Evolutionary conservation across 108 stramenopile species (phyloP).

Genomic region (Conticribra weissflogii): DNA sequence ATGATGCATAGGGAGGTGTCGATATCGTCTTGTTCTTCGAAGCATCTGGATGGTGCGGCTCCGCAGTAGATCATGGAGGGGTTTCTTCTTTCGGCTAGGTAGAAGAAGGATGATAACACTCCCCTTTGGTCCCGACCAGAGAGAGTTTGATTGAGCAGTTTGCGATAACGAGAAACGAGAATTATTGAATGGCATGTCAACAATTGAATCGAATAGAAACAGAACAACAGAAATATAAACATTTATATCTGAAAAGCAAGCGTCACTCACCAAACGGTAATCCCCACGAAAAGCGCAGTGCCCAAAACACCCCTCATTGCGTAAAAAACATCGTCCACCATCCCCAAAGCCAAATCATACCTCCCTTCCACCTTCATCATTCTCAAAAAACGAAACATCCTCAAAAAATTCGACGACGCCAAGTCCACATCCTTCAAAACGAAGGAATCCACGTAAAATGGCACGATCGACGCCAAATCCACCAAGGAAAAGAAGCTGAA

Average conservation of each 20-base stretch:
- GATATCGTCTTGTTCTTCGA: constrained; percentile 49
- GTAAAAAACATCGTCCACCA: constrained; percentile 79
- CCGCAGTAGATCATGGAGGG: constrained; percentile 85
- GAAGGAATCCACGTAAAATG: constrained; percentile 89
- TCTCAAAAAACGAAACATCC: constrained; percentile 90
- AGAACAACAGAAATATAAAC: too few relatives aligned
- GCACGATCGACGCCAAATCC: constrained; percentile 84
- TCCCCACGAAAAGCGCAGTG: constrained; percentile 84
- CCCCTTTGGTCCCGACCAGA: too few relatives aligned
- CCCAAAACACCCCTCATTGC: constrained; percentile 76
- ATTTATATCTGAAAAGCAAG: too few relatives aligned
- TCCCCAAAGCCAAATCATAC: constrained; percentile 74
- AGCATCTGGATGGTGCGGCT: constrained; percentile 45
- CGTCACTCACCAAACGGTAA: constrained; percentile 90
- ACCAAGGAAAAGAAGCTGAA: constrained; percentile 76
- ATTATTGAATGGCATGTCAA: too few relatives aligned
- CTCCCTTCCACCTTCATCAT: constrained; percentile 92
- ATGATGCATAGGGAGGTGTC: constrained; percentile 68
- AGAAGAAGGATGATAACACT: constrained; percentile 67
- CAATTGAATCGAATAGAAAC: too few relatives aligned
- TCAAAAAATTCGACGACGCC: constrained; percentile 76
- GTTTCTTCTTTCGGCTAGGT: constrained; percentile 83
- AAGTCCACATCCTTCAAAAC: constrained; percentile 60
- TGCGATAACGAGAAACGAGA: too few relatives aligned
- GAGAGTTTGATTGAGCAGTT: too few relatives aligned